Percentiles rank a stretch among this genome's conserved stretches.
Conservation (phyloP, 2,329 filamentous ascomycete genomes). For the Apiospora sp. region DNA sequence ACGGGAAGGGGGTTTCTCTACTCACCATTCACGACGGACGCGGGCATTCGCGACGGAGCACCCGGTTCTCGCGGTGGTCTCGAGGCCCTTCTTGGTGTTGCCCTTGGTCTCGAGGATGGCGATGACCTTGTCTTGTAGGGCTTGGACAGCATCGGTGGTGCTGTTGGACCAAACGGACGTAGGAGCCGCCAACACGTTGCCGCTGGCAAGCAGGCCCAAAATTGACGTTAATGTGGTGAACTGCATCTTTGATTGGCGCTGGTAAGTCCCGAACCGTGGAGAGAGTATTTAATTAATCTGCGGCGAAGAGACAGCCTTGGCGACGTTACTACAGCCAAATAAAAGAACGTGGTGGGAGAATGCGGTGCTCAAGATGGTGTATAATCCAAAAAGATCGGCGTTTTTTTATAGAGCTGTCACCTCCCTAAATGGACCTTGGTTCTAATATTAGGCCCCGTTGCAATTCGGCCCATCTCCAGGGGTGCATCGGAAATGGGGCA, state of each 20-base stretch:
- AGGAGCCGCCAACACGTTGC: constrained; percentile 1
- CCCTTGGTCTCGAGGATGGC: constrained; percentile 23
- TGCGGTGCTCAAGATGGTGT: neutral
- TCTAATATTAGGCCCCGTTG: neutral
- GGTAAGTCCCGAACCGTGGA: neutral
- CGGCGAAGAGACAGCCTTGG: neutral
- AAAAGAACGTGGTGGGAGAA: neutral
- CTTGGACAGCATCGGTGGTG: constrained; percentile 8
- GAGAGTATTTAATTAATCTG: neutral
- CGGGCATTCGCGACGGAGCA: neutral
- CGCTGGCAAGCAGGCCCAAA: constrained; percentile 16
- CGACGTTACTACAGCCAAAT: neutral
- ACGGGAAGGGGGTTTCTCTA: neutral
- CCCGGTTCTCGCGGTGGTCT: constrained; percentile 7
- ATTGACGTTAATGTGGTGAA: neutral
- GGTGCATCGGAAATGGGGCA: neutral
- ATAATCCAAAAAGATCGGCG: neutral
- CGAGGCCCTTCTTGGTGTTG: constrained; percentile 25
- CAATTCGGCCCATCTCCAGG: neutral
- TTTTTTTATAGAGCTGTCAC: neutral
- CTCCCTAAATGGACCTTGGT: neutral
- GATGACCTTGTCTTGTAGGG: constrained; percentile 26
- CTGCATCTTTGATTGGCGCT: neutral
- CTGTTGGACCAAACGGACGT: neutral
- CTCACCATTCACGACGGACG: neutral